phyloP scores from a whole-genome alignment of 1,284 basidiomycete species.

The Boletus albobrunnescens region DNA sequence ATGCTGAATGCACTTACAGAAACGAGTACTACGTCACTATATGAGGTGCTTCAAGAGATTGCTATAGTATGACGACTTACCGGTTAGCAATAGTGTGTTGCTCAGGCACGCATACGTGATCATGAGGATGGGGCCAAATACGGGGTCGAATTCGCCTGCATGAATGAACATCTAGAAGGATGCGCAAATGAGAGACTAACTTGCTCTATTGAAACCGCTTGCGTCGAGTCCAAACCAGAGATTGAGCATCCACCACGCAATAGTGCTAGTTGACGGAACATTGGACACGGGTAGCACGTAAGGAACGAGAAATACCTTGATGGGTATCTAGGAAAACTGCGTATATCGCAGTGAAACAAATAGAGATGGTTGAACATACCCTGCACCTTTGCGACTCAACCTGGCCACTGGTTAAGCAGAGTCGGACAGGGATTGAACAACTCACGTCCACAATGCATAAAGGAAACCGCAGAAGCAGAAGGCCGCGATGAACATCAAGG shows the following conservation, averaged over 20 bases:
- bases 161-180: conserved; percentile 8
- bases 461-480: conserved; percentile 90
- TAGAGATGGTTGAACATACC: conserved; percentile 17
- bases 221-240: conserved; percentile 89
- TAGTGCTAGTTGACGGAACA: conserved; percentile 44
- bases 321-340: conserved; percentile 21
- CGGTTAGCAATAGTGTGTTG: conserved; percentile 81
- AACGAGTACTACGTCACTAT: conserved; percentile 56
- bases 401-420: conserved; percentile 34
- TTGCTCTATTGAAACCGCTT: conserved; percentile 72
- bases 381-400: conserved; percentile 52
- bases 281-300: background rate
- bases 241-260: conserved; percentile 89
- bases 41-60: conserved; percentile 5
- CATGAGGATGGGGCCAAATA: conserved; percentile 86
- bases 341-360: background rate
- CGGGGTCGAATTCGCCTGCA: conserved; percentile 69
- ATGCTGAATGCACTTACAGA: conserved; percentile 49
- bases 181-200: conserved; percentile 43
- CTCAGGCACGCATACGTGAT: conserved; percentile 83
- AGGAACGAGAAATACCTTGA: conserved; percentile 37
- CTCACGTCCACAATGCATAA: conserved; percentile 87
- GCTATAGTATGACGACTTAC: conserved; percentile 37
- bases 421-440: conserved; percentile 17
- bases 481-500: conserved; percentile 82